A percentile compares a stretch with the other conserved stretches of the same genome.
These are phyloP conservation scores for Collybia sp. DNA, from an alignment of 768 basidiomycete genomes.

Conservation along the genomic window DNA sequence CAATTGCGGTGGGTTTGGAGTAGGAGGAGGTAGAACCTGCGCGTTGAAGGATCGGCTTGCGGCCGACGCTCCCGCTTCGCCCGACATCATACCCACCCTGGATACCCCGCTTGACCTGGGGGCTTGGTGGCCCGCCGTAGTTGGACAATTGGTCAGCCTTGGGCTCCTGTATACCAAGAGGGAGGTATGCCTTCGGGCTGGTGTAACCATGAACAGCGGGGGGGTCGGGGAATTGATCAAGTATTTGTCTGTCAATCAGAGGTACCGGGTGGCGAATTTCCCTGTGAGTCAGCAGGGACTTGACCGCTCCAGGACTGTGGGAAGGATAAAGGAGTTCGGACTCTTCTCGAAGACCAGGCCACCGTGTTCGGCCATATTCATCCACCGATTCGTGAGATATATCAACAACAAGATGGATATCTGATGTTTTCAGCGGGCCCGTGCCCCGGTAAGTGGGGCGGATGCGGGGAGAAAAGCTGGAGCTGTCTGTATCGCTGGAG, in stretches of 20 bases:
- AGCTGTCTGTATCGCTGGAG: constrained; percentile 13
- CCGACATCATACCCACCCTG: too few relatives aligned
- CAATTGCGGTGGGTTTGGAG: neutral
- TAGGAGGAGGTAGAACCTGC: neutral
- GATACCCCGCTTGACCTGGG: too few relatives aligned
- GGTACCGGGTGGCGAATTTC: neutral
- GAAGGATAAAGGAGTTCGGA: neutral
- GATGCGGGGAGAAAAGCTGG: neutral
- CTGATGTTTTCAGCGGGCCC: constrained; percentile 6
- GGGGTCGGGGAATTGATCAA: constrained; percentile 9
- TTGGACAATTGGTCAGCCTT: neutral
- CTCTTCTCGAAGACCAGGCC: constrained; percentile 4
- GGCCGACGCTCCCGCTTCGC: neutral
- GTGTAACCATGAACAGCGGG: constrained; percentile 1
- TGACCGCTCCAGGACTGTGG: neutral
- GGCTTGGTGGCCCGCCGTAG: too few relatives aligned
- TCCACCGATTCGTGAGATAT: constrained; percentile 4
- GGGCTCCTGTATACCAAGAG: neutral
- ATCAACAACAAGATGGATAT: constrained; percentile 10
- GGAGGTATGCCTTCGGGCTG: neutral
- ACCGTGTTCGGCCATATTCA: constrained; percentile 3
- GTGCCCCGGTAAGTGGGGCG: constrained; percentile 10
- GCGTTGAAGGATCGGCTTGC: neutral
- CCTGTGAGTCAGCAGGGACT: neutral
- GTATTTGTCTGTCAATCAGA: constrained; percentile 6